These are phyloP conservation scores for Aquanectria penicillioides DNA, from an alignment of 2,329 filamentous ascomycete species.

Conservation along the genomic window DNA sequence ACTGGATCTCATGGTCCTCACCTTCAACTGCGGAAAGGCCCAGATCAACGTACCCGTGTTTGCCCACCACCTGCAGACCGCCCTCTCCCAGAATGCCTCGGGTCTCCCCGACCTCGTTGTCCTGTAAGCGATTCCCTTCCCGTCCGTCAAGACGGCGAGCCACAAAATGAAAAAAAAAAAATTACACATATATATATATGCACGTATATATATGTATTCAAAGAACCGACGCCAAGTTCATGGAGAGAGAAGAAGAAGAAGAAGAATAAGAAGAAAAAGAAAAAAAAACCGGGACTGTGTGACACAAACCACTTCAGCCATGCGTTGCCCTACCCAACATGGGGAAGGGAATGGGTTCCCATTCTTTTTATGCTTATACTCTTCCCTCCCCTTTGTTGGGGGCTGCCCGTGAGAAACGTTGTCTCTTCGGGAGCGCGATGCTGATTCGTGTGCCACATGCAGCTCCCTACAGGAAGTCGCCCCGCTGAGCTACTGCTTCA, in stretches of 20 bases:
- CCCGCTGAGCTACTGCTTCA: constrained; percentile 84
- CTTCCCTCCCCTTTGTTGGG: neutral
- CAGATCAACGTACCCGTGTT: constrained; percentile 77
- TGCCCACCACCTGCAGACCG: constrained; percentile 72
- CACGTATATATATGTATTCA: neutral
- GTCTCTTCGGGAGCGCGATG: constrained; percentile 24
- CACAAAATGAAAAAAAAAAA: neutral
- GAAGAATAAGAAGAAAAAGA: neutral
- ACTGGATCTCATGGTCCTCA: constrained; percentile 80
- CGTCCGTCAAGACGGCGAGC: too few species aligned
- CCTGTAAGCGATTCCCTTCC: constrained; percentile 56
- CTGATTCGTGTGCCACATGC: constrained; percentile 38
- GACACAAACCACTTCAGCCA: neutral
- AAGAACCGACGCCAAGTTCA: too few species aligned
- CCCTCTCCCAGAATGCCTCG: constrained; percentile 61
- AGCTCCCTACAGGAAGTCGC: constrained; percentile 91
- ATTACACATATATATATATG: neutral
- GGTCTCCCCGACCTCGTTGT: constrained; percentile 65
- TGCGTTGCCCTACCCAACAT: neutral
- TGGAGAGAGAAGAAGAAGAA: neutral
- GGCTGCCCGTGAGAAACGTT: constrained; percentile 19
- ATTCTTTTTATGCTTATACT: neutral
- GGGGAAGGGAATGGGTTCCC: neutral
- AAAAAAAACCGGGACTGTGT: neutral
- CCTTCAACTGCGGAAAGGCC: constrained; percentile 87